phyloP scores from a whole-genome alignment of 495 filamentous ascomycete genomes.

The Xylaria acuta region DNA sequence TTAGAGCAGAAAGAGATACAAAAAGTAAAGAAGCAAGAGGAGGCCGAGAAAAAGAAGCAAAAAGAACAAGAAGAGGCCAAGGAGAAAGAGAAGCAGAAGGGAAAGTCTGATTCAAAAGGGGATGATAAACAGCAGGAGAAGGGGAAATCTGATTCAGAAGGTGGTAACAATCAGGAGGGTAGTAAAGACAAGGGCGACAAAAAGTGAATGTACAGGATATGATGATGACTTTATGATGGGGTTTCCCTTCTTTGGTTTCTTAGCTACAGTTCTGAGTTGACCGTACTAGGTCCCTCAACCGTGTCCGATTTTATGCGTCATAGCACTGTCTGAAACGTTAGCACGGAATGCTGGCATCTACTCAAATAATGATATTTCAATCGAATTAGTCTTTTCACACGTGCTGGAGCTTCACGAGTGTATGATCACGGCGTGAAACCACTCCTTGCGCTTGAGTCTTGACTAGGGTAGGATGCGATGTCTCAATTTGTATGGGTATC shows the following conservation, averaged over 20 bases:
- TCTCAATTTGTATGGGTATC: background rate
- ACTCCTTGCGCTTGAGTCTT: background rate
- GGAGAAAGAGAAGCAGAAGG: conserved; percentile 31
- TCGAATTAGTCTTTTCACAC: background rate
- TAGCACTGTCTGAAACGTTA: background rate
- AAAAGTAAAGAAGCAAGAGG: conserved; percentile 44
- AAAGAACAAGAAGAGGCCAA: conserved; percentile 40
- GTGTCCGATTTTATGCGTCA: background rate
- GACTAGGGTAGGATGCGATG: background rate
- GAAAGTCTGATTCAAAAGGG: background rate
- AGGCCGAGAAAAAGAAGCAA: conserved; percentile 44
- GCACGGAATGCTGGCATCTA: background rate
- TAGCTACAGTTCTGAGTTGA: background rate
- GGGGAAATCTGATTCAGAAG: conserved; percentile 15
- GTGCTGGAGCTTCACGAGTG: background rate
- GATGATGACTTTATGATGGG: conserved; percentile 3
- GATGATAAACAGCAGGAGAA: conserved; percentile 14
- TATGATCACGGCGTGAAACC: background rate
- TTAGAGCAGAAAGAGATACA: conserved; percentile 63
- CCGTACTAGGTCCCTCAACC: background rate
- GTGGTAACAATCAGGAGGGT: conserved; percentile 8
- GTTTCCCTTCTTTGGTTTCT: background rate
- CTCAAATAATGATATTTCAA: background rate
- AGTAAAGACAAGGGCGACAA: background rate
- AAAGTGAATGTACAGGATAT: conserved; percentile 5